Evolutionary conservation across 2,329 filamentous ascomycete species (phyloP).

Genomic region (Dothideomycetidae sp.): DNA sequence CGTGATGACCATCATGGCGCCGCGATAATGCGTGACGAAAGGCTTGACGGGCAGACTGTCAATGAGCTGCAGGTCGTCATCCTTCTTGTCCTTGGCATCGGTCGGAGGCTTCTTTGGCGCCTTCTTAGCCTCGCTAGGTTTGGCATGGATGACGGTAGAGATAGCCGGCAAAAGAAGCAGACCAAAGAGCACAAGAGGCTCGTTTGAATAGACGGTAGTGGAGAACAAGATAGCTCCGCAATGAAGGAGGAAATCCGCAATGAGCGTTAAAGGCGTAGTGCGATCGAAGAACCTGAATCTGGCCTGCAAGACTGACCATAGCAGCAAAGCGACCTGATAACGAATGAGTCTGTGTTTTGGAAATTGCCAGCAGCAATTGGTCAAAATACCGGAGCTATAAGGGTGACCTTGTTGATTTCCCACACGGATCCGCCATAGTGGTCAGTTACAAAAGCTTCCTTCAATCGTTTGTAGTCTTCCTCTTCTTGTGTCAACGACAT

Average conservation of each 20-base stretch:
- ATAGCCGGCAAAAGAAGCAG: constrained; percentile 46
- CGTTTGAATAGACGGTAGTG: constrained; percentile 67
- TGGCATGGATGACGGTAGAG: constrained; percentile 33
- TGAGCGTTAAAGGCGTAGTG: constrained; percentile 51
- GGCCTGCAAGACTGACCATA: constrained; percentile 82
- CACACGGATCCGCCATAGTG: constrained; percentile 66
- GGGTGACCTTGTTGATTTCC: constrained; percentile 78
- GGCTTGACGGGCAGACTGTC: constrained; percentile 64
- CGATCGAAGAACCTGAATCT: constrained; percentile 71
- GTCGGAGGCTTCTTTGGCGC: constrained; percentile 13
- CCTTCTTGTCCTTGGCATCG: constrained; percentile 14
- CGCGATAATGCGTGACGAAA: constrained; percentile 83
- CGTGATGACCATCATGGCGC: constrained; percentile 80
- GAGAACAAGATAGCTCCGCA: constrained; percentile 69
- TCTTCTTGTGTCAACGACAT: constrained; percentile 20
- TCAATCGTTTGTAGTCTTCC: constrained; percentile 62
- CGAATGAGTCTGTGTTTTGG: too few species aligned
- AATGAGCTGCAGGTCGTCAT: constrained; percentile 17
- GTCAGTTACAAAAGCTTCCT: constrained; percentile 92
- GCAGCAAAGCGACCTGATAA: constrained; percentile 56
- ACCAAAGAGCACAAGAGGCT: constrained; percentile 60
- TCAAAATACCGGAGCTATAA: constrained; percentile 74
- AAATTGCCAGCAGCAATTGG: too few species aligned
- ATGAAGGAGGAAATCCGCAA: constrained; percentile 79
- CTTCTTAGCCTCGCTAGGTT: constrained; percentile 23